Evolutionary conservation across 768 basidiomycete genomes (phyloP).

Genomic region (Lactarius vividus): DNA sequence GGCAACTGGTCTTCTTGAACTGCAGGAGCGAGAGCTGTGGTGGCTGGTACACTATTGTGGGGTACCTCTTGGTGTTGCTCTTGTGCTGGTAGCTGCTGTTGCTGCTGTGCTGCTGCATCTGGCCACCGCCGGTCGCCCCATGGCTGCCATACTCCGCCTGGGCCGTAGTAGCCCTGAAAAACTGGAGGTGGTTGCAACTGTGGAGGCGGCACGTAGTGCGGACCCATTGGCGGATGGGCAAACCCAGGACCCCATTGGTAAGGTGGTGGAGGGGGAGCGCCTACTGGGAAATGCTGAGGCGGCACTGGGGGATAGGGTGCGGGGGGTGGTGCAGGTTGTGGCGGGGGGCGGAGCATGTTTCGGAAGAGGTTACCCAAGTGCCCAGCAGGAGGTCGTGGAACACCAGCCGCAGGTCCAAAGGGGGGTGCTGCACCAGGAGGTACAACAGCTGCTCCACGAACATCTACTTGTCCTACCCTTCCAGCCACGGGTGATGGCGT

Average conservation of each 20-base stretch:
- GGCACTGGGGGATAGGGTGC: constrained; percentile 25
- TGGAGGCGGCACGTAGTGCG: constrained; percentile 32
- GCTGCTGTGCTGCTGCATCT: constrained; percentile 14
- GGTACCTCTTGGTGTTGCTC: constrained; percentile 8
- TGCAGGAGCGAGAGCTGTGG: constrained; percentile 7
- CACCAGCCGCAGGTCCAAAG: constrained; percentile 37
- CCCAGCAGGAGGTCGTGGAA: constrained; percentile 37
- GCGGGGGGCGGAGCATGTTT: constrained; percentile 23
- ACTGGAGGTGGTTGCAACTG: constrained; percentile 27
- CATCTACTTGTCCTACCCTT: constrained; percentile 23
- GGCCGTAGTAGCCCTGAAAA: constrained; percentile 27
- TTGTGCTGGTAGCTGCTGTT: constrained; percentile 16
- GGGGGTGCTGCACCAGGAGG: constrained; percentile 34
- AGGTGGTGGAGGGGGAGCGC: constrained; percentile 47
- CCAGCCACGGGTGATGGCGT: constrained; percentile 14
- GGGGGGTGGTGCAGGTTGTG: constrained; percentile 26
- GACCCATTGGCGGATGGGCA: constrained; percentile 53
- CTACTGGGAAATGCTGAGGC: constrained; percentile 28
- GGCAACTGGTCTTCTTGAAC: constrained; percentile 6
- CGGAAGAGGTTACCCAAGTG: constrained; percentile 31
- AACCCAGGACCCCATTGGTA: constrained; percentile 58
- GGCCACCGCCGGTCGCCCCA: constrained; percentile 21
- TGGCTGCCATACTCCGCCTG: constrained; percentile 24
- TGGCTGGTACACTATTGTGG: neutral
- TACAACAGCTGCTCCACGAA: constrained; percentile 30